Evolutionary conservation across 1,139 yeast species (phyloP).

Genomic region (Eremothecium coryli): DNA sequence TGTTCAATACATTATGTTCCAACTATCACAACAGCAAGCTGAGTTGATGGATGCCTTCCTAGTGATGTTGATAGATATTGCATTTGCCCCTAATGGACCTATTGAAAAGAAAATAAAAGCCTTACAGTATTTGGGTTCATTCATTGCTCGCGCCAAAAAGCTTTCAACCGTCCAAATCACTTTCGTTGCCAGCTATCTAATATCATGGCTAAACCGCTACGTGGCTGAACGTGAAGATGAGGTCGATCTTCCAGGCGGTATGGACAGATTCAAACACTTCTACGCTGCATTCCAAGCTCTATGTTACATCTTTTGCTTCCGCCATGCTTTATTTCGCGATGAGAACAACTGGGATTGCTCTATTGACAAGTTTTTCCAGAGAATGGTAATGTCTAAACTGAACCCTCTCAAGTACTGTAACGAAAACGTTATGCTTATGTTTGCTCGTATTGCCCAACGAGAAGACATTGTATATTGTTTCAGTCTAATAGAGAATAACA

Average conservation of each 20-base stretch:
- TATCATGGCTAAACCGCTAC: constrained; percentile 76
- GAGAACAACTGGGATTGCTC: constrained; percentile 64
- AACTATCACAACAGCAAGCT: constrained; percentile 70
- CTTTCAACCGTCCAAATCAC: constrained; percentile 64
- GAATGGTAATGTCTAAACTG: constrained; percentile 77
- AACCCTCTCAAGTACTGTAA: constrained; percentile 92
- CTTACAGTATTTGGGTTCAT: constrained; percentile 85
- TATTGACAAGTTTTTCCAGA: constrained; percentile 76
- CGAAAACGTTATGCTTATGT: constrained; percentile 85
- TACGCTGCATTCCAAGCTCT: constrained; percentile 92
- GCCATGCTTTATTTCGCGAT: constrained; percentile 52
- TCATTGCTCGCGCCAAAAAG: constrained; percentile 77
- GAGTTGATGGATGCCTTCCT: constrained; percentile 80
- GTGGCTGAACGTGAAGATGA: constrained; percentile 77
- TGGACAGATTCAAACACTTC: constrained; percentile 76
- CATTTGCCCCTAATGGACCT: constrained; percentile 59
- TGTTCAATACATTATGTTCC: constrained; percentile 77
- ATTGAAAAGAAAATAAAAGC: constrained; percentile 76
- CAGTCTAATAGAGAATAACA: constrained; percentile 85
- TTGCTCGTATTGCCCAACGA: constrained; percentile 86
- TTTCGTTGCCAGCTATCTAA: constrained; percentile 67
- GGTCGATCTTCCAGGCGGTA: constrained; percentile 57
- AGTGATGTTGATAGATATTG: constrained; percentile 73
- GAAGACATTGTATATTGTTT: constrained; percentile 89
- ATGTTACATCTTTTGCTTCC: constrained; percentile 83